Base-by-base conservation (phyloP, 2,329 filamentous ascomycete genomes). In the Colletotrichum sp. region DNA sequence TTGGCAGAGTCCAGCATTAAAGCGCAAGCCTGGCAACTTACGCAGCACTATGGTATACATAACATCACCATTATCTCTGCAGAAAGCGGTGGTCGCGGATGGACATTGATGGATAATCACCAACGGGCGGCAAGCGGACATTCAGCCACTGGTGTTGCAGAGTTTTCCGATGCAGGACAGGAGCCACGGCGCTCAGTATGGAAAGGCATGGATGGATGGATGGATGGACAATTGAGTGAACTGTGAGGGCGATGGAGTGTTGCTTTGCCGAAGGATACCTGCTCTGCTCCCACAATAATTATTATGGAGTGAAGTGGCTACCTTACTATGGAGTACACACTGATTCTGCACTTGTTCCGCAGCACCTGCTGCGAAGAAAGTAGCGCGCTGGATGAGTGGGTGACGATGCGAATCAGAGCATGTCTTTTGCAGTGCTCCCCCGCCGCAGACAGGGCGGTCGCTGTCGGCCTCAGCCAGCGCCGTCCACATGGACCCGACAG, bases 101-200 rank as follows among this genome's bases (percentile, higher is more conserved):
- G 44, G 44, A 52, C 1, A 4, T 52, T 52, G 44, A 52, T 52
- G 44, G 44, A 4, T 52, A 21, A 52, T 52, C n/a, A 52, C n/a
- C 44, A 21, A 52, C 12, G n/a, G 44, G 44, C 44, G 44, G 44
- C 44, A 52, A 21, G 44, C 44, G 44, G 44, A 21, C 62, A 26
- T 60, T 49, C 60, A 34, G 60, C 39, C 39, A 68, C 67, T 34
- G 72, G 62, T 59, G 73, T 72, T 68, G 73, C 73, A 72, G 73
- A 76, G 73, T 76, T 76, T 76, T 72, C 73, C 69, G 69, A 72
- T 72, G 36, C 36, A 68, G 63, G 55, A 30, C 52, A 67, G 49
- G 69, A 55, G 59, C 49, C 34, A 72, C 62, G 72, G 55, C 28
- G 59, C 62, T 44, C 34, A 36, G 62, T 24, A 30, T 21, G 34